phyloP scores from a whole-genome alignment of 352 stramenopile species.

The Globisporangium megalacanthum region DNA sequence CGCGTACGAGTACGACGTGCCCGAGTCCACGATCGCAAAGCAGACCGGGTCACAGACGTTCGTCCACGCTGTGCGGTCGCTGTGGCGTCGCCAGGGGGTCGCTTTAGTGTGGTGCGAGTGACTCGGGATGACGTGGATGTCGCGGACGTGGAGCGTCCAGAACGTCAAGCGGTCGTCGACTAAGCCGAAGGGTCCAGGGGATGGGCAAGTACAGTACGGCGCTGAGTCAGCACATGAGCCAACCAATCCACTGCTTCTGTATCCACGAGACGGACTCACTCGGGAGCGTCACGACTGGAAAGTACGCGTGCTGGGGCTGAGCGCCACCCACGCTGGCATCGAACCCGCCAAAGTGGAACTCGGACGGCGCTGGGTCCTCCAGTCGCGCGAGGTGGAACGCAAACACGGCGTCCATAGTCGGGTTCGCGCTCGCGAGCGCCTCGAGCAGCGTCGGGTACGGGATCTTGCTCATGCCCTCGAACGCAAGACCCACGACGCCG shows the following conservation, averaged over 20 bases:
- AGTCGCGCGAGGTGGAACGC: slow-evolving; percentile 37
- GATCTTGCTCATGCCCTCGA: slow-evolving; percentile 50
- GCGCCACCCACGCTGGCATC: slow-evolving; percentile 31
- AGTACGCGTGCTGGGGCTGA: slow-evolving; percentile 27
- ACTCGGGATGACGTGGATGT: slow-evolving; percentile 24
- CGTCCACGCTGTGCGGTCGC: neutral
- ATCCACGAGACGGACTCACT: slow-evolving; percentile 9
- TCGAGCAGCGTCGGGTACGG: slow-evolving; percentile 36
- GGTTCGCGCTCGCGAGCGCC: slow-evolving; percentile 16
- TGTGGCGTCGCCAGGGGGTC: neutral
- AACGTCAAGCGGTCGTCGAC: slow-evolving; percentile 30
- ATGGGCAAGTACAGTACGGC: neutral
- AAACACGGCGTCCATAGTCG: slow-evolving; percentile 31
- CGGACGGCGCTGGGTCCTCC: slow-evolving; percentile 19
- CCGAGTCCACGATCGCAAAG: slow-evolving; percentile 55
- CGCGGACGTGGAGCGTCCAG: slow-evolving; percentile 43
- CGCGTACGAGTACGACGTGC: slow-evolving; percentile 41
- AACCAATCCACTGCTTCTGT: too few species aligned
- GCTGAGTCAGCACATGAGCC: too few species aligned
- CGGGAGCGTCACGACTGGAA: slow-evolving; percentile 31
- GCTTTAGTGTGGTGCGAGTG: neutral
- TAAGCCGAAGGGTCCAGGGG: neutral
- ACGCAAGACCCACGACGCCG: slow-evolving; percentile 49
- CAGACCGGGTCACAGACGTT: slow-evolving; percentile 35
- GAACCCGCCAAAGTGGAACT: slow-evolving; percentile 46